phyloP scores from a whole-genome alignment of 1,284 basidiomycete species.

The Rhodotorula mucilaginosa region DNA sequence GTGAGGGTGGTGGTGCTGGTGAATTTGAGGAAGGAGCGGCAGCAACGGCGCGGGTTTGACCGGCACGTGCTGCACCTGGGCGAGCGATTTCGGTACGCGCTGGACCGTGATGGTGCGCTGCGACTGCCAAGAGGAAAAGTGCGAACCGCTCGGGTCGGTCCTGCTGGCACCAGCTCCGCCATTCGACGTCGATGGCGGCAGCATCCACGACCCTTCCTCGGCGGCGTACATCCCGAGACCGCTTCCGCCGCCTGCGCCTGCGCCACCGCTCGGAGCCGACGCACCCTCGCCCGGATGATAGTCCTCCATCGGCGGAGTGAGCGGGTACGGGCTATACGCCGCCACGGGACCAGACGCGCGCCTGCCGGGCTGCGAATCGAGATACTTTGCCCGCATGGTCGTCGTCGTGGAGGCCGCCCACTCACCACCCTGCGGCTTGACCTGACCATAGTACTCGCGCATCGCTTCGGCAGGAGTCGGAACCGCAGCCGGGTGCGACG shows the following conservation, averaged over 20 bases:
- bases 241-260: neutral
- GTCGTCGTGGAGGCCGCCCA: no score
- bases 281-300: neutral
- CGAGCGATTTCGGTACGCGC: neutral
- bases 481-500: neutral
- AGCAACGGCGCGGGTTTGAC: neutral
- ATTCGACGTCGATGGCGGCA: neutral
- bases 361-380: neutral
- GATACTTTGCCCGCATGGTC: neutral
- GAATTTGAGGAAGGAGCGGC: no score
- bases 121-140: neutral
- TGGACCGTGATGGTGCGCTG: neutral
- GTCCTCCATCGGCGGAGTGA: conserved; percentile 15
- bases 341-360: neutral
- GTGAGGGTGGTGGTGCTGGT: no score
- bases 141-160: neutral
- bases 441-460: neutral
- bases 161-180: neutral
- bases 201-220: no score
- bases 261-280: neutral
- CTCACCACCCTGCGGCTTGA: neutral
- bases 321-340: conserved; percentile 4
- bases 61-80: neutral
- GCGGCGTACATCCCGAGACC: no score
- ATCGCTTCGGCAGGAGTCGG: neutral